Evolutionary conservation across 2,329 filamentous ascomycete genomes (phyloP).

Genomic region (Hypoxylon sp.): DNA sequence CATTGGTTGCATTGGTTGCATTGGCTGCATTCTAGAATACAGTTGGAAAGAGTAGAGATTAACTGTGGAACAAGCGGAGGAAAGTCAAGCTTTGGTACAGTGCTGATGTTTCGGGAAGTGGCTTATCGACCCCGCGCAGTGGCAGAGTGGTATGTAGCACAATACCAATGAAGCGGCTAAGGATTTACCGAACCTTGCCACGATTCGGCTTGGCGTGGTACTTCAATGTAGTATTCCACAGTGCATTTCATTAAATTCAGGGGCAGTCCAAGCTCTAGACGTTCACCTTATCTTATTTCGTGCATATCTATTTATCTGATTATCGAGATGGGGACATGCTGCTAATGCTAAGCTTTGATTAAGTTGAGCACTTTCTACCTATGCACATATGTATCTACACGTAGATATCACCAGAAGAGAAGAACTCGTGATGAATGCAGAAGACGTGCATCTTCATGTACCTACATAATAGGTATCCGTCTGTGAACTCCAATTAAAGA

Average conservation of each 20-base stretch:
- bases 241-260: constrained; percentile 43
- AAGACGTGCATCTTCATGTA: not conserved
- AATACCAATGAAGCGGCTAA: constrained; percentile 35
- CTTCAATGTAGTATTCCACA: constrained; percentile 35
- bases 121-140: constrained; percentile 30
- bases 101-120: constrained; percentile 6
- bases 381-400: not conserved
- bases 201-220: constrained; percentile 30
- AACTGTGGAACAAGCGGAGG: constrained; percentile 21
- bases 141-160: too few relatives aligned
- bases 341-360: constrained; percentile 4
- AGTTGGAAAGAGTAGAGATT: constrained; percentile 5
- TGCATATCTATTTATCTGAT: constrained; percentile 28
- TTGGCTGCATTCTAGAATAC: constrained; percentile 37
- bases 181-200: constrained; percentile 30
- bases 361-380: not conserved
- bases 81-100: constrained; percentile 18
- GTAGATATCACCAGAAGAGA: not conserved
- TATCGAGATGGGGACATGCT: constrained; percentile 27
- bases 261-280: constrained; percentile 34
- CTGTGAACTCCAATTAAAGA: too few relatives aligned
- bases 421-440: not conserved
- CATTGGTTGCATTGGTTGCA: constrained; percentile 27
- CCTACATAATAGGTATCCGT: not conserved
- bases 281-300: constrained; percentile 21